Percentiles rank a stretch among this genome's conserved stretches.
Evolutionary conservation across 2,329 filamentous ascomycete species (phyloP).

Genomic region (Xylariaceae sp.): DNA sequence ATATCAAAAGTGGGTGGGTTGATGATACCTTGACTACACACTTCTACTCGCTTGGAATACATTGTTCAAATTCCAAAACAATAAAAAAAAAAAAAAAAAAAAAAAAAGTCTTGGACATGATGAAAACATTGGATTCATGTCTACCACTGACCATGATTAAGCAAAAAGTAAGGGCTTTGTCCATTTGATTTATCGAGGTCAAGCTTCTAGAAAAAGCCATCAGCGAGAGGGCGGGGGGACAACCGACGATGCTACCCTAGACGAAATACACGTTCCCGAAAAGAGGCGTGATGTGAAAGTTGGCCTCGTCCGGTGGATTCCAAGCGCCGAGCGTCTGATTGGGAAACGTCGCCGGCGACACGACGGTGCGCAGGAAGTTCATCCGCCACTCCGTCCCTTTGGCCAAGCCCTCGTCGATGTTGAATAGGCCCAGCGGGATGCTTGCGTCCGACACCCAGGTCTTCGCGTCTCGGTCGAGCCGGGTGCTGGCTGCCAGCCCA

Average conservation of each 20-base stretch:
- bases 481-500: conserved; percentile 38
- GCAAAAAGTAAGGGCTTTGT: too few relatives aligned
- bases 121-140: too few relatives aligned
- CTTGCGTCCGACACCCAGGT: conserved; percentile 38
- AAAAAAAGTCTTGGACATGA: too few relatives aligned
- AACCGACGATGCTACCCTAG: conserved; percentile 8
- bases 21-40: too few relatives aligned
- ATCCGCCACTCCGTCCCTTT: conserved; percentile 44
- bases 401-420: conserved; percentile 40
- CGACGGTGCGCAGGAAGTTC: conserved; percentile 48
- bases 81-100: too few relatives aligned
- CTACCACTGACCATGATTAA: too few relatives aligned
- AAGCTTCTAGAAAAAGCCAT: too few relatives aligned
- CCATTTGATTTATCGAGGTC: too few relatives aligned
- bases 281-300: conserved; percentile 44
- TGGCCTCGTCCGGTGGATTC: conserved; percentile 41
- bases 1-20: too few relatives aligned
- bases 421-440: conserved; percentile 46
- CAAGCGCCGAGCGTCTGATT: conserved; percentile 41
- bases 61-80: too few relatives aligned
- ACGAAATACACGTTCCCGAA: conserved; percentile 32
- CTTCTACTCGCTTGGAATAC: too few relatives aligned
- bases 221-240: too few relatives aligned
- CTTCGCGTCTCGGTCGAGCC: conserved; percentile 32
- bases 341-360: conserved; percentile 38